A percentile compares a stretch with the other conserved stretches of the same genome.
phyloP scores from a whole-genome alignment of 2,329 filamentous ascomycete species.

The Herpotrichia juniperi region DNA sequence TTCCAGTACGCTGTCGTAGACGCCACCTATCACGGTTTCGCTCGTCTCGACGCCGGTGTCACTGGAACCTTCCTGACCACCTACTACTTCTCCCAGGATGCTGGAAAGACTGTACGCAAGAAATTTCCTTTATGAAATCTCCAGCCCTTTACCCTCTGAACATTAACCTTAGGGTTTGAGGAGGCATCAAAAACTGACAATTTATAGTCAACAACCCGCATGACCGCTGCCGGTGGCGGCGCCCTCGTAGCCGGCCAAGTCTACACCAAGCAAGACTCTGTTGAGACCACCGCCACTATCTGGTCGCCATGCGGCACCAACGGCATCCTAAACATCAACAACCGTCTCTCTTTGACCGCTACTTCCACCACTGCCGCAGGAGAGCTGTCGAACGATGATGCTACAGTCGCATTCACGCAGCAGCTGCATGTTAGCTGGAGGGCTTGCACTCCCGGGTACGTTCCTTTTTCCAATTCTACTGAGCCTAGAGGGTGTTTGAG shows the following conservation, averaged over 20 bases:
- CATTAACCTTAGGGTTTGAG: no score
- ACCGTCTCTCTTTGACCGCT: slow-evolving; percentile 34
- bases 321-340: slow-evolving; percentile 43
- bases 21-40: slow-evolving; percentile 46
- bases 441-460: slow-evolving; percentile 30
- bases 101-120: slow-evolving; percentile 27
- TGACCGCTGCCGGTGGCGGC: slow-evolving; percentile 37
- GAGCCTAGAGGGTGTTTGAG: neutral
- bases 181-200: no score
- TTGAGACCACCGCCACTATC: slow-evolving; percentile 41
- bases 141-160: no score
- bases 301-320: slow-evolving; percentile 42
- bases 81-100: slow-evolving; percentile 46
- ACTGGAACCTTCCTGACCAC: slow-evolving; percentile 42
- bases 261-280: slow-evolving; percentile 54
- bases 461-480: neutral
- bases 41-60: slow-evolving; percentile 39
- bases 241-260: slow-evolving; percentile 48
- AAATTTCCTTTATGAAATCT: no score
- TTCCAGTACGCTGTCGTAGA: slow-evolving; percentile 45
- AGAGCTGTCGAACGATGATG: slow-evolving; percentile 42
- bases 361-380: slow-evolving; percentile 27
- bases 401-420: slow-evolving; percentile 42
- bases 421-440: slow-evolving; percentile 42
- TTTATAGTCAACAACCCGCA: slow-evolving; percentile 27